A percentile compares a stretch with the other conserved stretches of the same genome.
phyloP scores from a whole-genome alignment of 805 yeast species.

The Starmerella apis region DNA sequence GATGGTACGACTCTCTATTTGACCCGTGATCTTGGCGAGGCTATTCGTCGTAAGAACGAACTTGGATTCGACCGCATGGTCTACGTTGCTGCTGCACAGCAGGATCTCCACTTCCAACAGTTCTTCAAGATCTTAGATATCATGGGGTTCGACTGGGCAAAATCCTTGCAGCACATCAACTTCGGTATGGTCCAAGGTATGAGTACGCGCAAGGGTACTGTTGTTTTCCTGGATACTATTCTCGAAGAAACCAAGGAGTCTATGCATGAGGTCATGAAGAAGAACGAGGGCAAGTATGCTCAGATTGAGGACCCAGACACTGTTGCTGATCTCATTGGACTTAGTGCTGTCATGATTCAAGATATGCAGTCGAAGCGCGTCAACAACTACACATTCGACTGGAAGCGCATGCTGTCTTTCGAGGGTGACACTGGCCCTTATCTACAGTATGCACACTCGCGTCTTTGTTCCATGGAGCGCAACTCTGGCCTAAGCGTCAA shows the following conservation, averaged over 20 bases:
- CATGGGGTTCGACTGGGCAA: conserved; percentile 83
- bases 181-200: conserved; percentile 98
- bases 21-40: conserved; percentile 96
- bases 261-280: conserved; percentile 94
- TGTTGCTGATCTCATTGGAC: conserved; percentile 91
- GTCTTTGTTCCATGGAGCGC: conserved; percentile 89
- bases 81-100: conserved; percentile 92
- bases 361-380: conserved; percentile 97
- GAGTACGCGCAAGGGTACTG: conserved; percentile 98
- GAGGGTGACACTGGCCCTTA: conserved; percentile 99
- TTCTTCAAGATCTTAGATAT: conserved; percentile 87
- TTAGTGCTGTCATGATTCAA: conserved; percentile 97
- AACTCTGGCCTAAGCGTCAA: conserved; percentile 40
- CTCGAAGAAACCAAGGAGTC: conserved; percentile 84
- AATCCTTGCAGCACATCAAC: conserved; percentile 67
- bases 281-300: conserved; percentile 79
- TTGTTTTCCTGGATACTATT: conserved; percentile 90
- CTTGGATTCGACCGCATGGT: conserved; percentile 90
- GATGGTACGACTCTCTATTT: conserved; percentile 92
- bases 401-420: conserved; percentile 96
- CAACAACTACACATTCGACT: conserved; percentile 89
- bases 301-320: conserved; percentile 89
- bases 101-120: conserved; percentile 88
- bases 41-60: conserved; percentile 74
- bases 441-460: conserved; percentile 95